Evolutionary conservation across 225 moss, liverwort and hornwort species (phyloP).

Genomic region (Thuidium tamariscinum): DNA sequence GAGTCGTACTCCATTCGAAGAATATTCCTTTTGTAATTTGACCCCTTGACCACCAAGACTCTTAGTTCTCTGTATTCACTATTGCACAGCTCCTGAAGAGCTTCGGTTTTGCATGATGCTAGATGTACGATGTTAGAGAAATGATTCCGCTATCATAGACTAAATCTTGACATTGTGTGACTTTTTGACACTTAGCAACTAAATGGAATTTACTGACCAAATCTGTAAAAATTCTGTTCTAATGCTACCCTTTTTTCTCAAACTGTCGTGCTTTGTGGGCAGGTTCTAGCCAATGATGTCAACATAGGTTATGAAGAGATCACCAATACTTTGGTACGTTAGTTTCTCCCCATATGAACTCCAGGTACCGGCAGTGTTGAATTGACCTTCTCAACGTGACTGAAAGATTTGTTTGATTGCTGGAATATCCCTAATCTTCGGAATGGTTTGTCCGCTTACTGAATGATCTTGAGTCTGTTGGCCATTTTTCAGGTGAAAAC

Average conservation of each 20-base stretch:
- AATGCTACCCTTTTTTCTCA: not conserved
- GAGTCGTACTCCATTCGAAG: not conserved
- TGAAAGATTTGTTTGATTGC: not conserved
- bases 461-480: not conserved
- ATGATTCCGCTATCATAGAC: not conserved
- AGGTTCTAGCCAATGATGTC: conserved; percentile 97
- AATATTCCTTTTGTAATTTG: not conserved
- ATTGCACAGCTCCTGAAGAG: not conserved
- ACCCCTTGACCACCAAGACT: not conserved
- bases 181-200: not conserved
- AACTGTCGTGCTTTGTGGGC: not conserved
- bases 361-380: not conserved
- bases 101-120: not conserved
- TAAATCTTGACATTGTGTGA: not conserved
- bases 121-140: not conserved
- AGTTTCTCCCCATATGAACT: not conserved
- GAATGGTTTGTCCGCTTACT: not conserved
- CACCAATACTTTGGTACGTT: conserved; percentile 62
- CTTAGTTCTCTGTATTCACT: too few relatives aligned
- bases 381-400: not conserved
- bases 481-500: conserved; percentile 57
- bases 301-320: conserved; percentile 99
- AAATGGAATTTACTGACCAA: not conserved
- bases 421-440: not conserved
- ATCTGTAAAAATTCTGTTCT: not conserved